These are phyloP conservation scores for Pseudogymnoascus sp. DNA, from an alignment of 2,329 filamentous ascomycete genomes.

Conservation along the genomic window DNA sequence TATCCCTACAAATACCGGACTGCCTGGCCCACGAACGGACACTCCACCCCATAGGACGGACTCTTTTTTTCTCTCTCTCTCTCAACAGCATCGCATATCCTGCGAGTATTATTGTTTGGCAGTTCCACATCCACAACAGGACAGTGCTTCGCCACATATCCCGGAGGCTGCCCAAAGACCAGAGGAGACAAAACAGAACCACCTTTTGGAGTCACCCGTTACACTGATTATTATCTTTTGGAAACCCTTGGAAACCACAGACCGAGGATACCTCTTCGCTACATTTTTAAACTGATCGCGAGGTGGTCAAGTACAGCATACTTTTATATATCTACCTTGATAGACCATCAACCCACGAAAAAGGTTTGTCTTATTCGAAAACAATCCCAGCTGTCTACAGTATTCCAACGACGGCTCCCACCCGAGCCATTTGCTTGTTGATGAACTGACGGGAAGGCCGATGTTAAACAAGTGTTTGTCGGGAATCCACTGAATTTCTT, in stretches of 20 bases:
- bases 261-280: not conserved
- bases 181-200: conserved; percentile 6
- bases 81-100: conserved; percentile 10
- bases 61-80: not conserved
- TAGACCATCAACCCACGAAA: not conserved
- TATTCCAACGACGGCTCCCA: not conserved
- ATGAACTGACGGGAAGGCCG: conserved; percentile 4
- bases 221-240: not conserved
- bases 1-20: conserved; percentile 5
- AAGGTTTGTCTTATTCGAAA: conserved; percentile 5
- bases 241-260: not conserved
- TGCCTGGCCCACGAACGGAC: not conserved
- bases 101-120: conserved; percentile 8
- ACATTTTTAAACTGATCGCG: not conserved
- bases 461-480: conserved; percentile 6
- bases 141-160: conserved; percentile 3
- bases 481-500: conserved; percentile 2
- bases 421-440: not conserved
- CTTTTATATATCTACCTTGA: conserved; percentile 3
- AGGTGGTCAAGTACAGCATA: conserved; percentile 5
- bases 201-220: conserved; percentile 1
- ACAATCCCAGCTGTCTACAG: not conserved
- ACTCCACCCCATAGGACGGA: conserved; percentile 3
- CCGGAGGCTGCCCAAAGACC: conserved; percentile 1
- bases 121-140: conserved; percentile 10